Conservation (phyloP, 108 stramenopile genomes). For the Bacterosira constricta region DNA sequence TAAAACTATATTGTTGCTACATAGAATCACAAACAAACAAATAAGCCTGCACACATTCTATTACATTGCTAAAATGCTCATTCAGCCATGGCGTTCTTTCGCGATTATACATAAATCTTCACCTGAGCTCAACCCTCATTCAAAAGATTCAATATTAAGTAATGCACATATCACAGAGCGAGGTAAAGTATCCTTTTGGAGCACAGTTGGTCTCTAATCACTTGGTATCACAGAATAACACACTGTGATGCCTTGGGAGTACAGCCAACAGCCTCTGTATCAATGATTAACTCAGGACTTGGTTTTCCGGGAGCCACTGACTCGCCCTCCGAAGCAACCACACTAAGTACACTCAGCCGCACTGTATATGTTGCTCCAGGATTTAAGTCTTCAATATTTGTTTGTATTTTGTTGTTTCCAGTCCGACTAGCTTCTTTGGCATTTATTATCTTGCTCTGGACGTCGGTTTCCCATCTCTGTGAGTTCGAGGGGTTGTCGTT, state of each 20-base stretch:
- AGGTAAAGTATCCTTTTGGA: no score
- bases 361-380: conserved; percentile 49
- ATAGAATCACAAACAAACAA: no score
- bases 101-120: no score
- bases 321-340: conserved; percentile 14
- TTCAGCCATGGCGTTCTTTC: no score
- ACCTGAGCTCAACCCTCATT: no score
- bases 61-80: no score
- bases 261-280: conserved; percentile 53
- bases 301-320: conserved; percentile 32
- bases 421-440: conserved; percentile 29
- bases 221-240: conserved; percentile 29
- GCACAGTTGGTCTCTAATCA: no score
- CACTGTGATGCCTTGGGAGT: conserved; percentile 49
- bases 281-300: conserved; percentile 53
- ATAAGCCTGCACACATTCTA: no score
- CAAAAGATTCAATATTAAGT: no score
- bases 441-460: conserved; percentile 34
- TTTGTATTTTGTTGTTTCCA: conserved; percentile 45
- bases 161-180: no score
- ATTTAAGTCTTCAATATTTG: conserved; percentile 48
- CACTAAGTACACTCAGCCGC: conserved; percentile 29
- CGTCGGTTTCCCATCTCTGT: conserved; percentile 49
- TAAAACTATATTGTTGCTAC: no score
- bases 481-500: neutral